Percentiles rank a stretch among this genome's conserved stretches.
phyloP scores from a whole-genome alignment of 768 basidiomycete species.

The Butyriboletus loyo region DNA sequence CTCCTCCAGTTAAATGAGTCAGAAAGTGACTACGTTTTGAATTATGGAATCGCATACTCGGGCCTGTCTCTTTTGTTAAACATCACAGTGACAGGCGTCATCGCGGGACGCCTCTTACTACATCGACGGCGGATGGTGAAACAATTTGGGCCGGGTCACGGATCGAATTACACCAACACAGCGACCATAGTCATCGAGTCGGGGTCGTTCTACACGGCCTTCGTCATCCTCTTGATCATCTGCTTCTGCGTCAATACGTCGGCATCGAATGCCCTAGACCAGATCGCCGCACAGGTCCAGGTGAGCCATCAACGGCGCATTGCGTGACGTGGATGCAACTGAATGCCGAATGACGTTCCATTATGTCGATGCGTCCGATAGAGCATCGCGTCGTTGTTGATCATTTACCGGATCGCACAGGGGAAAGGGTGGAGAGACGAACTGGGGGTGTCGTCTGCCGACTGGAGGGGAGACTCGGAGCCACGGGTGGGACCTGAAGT shows the following conservation, averaged over 20 bases:
- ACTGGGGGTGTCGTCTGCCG: conserved; percentile 3
- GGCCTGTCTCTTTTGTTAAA: conserved; percentile 13
- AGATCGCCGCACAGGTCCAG: conserved; percentile 19
- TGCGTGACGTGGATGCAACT: neutral
- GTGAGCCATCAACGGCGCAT: neutral
- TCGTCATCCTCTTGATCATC: conserved; percentile 15
- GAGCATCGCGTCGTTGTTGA: conserved; percentile 17
- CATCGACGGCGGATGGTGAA: conserved; percentile 9
- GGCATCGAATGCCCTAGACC: conserved; percentile 11
- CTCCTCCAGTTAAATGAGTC: too few species aligned
- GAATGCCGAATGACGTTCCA: neutral
- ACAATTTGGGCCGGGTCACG: conserved; percentile 14
- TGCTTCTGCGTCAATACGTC: neutral
- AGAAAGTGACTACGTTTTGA: too few species aligned
- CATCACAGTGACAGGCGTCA: conserved; percentile 16
- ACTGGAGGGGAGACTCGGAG: conserved; percentile 14
- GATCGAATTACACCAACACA: conserved; percentile 6
- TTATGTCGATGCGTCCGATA: neutral
- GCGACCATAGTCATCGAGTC: conserved; percentile 18
- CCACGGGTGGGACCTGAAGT: neutral
- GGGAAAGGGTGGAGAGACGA: conserved; percentile 15
- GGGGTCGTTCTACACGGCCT: conserved; percentile 15
- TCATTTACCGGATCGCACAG: conserved; percentile 19
- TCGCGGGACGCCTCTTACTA: conserved; percentile 13
- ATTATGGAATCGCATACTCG: too few species aligned